phyloP scores from a whole-genome alignment of 2,329 filamentous ascomycete species.

The Diaporthe amygdali region DNA sequence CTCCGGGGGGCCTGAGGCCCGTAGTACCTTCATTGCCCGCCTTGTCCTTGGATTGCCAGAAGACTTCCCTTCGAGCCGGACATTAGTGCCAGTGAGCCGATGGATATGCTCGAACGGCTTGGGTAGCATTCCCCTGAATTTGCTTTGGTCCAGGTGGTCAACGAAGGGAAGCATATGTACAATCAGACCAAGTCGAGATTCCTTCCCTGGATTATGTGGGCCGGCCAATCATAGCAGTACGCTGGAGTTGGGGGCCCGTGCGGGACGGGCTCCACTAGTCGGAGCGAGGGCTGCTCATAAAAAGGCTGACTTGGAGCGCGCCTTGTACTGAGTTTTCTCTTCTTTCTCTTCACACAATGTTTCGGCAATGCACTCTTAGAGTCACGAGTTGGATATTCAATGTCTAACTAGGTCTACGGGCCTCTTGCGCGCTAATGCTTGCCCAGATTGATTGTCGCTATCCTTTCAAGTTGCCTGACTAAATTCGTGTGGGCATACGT shows the following conservation, averaged over 20 bases:
- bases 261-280: not conserved
- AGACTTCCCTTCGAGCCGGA: no score
- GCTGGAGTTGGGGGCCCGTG: not conserved
- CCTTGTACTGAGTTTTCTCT: slow-evolving; percentile 41
- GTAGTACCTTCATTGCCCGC: no score
- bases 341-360: slow-evolving; percentile 71
- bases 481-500: slow-evolving; percentile 46
- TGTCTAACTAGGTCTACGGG: slow-evolving; percentile 89
- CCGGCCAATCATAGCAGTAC: not conserved
- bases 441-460: slow-evolving; percentile 84
- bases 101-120: no score
- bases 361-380: slow-evolving; percentile 91
- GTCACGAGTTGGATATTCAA: slow-evolving; percentile 93
- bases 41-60: not conserved
- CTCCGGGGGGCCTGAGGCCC: no score
- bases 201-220: not conserved
- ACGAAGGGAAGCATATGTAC: not conserved
- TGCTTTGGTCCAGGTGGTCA: not conserved
- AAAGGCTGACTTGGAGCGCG: slow-evolving; percentile 15
- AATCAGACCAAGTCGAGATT: not conserved
- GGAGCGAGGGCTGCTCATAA: not conserved
- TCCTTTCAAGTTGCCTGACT: slow-evolving; percentile 72
- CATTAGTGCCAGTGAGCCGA: no score
- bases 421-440: slow-evolving; percentile 96
- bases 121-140: not conserved